These are phyloP conservation scores for Parachaetomium inaequale DNA, from an alignment of 495 filamentous ascomycete genomes.

Conservation along the genomic window DNA sequence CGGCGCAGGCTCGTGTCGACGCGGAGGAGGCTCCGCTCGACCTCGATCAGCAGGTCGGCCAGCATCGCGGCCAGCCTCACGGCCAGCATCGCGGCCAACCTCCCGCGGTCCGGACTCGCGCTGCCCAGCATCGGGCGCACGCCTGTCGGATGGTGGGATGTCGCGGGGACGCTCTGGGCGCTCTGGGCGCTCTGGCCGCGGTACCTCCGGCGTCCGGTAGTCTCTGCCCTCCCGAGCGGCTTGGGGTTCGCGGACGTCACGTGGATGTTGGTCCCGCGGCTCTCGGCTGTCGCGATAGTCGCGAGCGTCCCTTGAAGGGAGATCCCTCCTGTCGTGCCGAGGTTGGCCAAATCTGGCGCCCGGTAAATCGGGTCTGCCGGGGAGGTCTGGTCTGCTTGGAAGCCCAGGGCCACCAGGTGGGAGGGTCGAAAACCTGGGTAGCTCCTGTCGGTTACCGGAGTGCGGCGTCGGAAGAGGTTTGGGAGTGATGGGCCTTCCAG, in stretches of 20 bases:
- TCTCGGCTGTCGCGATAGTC: conserved; percentile 41
- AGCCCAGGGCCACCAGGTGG: conserved; percentile 34
- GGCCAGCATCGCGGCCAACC: conserved; percentile 2
- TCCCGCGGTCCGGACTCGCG: conserved; percentile 32
- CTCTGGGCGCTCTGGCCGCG: conserved; percentile 29
- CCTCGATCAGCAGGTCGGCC: conserved; percentile 32
- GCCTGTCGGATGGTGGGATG: conserved; percentile 26
- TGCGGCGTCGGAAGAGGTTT: conserved; percentile 21
- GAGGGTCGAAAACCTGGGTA: conserved; percentile 36
- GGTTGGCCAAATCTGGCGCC: conserved; percentile 39
- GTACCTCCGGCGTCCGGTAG: conserved; percentile 28
- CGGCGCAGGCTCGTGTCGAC: conserved; percentile 29
- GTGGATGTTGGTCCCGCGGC: conserved; percentile 28
- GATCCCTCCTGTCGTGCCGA: conserved; percentile 34
- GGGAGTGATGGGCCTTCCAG: conserved; percentile 22
- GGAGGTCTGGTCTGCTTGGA: conserved; percentile 39
- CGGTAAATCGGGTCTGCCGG: conserved; percentile 45
- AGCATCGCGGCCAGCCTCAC: conserved; percentile 18
- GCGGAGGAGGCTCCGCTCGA: conserved; percentile 33
- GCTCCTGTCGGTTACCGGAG: conserved; percentile 26
- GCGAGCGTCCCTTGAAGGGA: conserved; percentile 23
- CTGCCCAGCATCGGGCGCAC: conserved; percentile 21
- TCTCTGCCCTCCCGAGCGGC: conserved; percentile 35
- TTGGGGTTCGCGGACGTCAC: conserved; percentile 38
- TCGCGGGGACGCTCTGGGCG: no score